A percentile compares a stretch with the other conserved stretches of the same genome.
These are phyloP conservation scores for Stentor roeselii DNA, from an alignment of 73 alveolate species.

Conservation along the genomic window DNA sequence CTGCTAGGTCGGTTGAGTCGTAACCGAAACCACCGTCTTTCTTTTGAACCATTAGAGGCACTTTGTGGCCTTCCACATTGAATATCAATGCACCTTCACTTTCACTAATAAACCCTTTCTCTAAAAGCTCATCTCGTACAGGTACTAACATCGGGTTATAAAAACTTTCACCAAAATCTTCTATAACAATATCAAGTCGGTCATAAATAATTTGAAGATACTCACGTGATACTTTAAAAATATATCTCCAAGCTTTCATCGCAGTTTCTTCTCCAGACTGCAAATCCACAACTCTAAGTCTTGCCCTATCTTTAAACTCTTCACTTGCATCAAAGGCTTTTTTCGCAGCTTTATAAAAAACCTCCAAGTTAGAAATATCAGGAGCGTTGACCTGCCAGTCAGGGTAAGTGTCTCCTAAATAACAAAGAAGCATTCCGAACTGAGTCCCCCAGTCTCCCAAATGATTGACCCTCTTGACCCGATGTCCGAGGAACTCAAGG, in stretches of 20 bases:
- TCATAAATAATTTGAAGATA: constrained; percentile 88
- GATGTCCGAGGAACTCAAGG: constrained; percentile 96
- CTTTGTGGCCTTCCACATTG: constrained; percentile 6
- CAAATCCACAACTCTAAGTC: constrained; percentile 91
- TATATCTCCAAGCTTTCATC: constrained; percentile 92
- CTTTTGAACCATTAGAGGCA: constrained; percentile 88
- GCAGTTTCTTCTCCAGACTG: constrained; percentile 90
- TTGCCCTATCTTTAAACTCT: constrained; percentile 90
- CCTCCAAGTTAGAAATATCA: constrained; percentile 86
- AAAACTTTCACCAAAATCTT: constrained; percentile 96
- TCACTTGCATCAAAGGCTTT: constrained; percentile 88
- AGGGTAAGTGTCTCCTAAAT: constrained; percentile 86
- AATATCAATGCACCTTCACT: constrained; percentile 88
- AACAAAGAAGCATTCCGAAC: constrained; percentile 98
- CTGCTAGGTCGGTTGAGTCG: constrained; percentile 98
- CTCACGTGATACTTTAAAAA: constrained; percentile 91
- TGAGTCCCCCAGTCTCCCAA: constrained; percentile 99
- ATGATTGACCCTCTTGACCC: constrained; percentile 92
- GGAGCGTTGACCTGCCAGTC: constrained; percentile 83
- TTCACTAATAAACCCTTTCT: constrained; percentile 60
- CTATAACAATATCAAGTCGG: constrained; percentile 77
- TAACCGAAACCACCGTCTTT: constrained; percentile 99
- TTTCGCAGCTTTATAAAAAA: constrained; percentile 93
- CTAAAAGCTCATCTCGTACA: constrained; percentile 83
- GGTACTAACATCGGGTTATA: constrained; percentile 90